Conservation (phyloP, 1,139 yeast species). For the Kluyveromyces sp. region DNA sequence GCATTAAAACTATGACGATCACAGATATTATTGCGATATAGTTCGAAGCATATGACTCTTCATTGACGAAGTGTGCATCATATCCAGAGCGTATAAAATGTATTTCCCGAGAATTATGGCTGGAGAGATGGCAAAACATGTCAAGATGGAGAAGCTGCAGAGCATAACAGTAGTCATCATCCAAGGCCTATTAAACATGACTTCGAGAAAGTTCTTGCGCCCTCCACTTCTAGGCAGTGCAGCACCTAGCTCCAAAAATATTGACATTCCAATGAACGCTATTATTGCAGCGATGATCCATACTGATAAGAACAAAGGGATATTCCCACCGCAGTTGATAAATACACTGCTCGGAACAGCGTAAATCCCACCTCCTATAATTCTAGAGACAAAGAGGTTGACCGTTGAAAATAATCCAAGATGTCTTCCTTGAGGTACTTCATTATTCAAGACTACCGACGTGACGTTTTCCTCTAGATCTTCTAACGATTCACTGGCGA, state of each 20-base stretch:
- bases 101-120: constrained; percentile 69
- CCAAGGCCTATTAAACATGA: constrained; percentile 51
- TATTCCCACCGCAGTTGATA: constrained; percentile 61
- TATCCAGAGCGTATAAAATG: constrained; percentile 41
- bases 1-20: constrained; percentile 39
- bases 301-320: constrained; percentile 47
- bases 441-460: constrained; percentile 21
- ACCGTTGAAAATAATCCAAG: constrained; percentile 61
- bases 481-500: not conserved
- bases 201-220: constrained; percentile 60
- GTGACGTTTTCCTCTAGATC: not conserved
- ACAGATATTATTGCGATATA: constrained; percentile 40
- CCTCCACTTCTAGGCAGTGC: constrained; percentile 71
- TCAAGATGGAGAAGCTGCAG: constrained; percentile 48
- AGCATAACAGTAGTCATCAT: constrained; percentile 53
- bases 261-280: constrained; percentile 58
- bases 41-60: constrained; percentile 29
- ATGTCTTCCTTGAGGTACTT: constrained; percentile 70
- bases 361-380: constrained; percentile 73
- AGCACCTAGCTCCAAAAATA: constrained; percentile 62
- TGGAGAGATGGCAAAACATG: constrained; percentile 60
- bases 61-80: constrained; percentile 33
- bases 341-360: constrained; percentile 63
- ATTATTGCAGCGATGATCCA: constrained; percentile 57
- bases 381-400: constrained; percentile 55